These are phyloP conservation scores for Venturia effusa DNA, from an alignment of 2,329 filamentous ascomycete species.

Conservation along the genomic window DNA sequence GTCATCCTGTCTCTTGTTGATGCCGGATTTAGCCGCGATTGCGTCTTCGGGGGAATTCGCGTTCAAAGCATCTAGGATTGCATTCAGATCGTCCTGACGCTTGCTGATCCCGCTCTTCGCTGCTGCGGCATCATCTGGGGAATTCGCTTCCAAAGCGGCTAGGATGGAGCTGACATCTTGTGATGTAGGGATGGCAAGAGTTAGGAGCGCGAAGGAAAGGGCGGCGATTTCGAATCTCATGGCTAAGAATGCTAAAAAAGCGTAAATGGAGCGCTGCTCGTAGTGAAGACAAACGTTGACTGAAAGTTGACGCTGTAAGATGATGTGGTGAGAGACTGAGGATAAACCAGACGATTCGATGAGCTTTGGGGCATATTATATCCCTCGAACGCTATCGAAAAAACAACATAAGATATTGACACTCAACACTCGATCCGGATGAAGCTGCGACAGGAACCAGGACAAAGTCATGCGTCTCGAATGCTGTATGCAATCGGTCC, in stretches of 20 bases:
- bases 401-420: neutral
- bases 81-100: slow-evolving; percentile 4
- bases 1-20: slow-evolving; percentile 5
- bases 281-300: neutral
- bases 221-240: neutral
- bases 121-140: slow-evolving; percentile 2
- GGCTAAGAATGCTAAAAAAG: neutral
- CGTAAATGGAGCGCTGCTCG: neutral
- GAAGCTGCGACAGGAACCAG: neutral
- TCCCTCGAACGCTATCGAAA: no score
- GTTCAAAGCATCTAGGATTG: slow-evolving; percentile 1
- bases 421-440: neutral
- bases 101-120: neutral
- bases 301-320: neutral
- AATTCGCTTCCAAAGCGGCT: slow-evolving; percentile 4
- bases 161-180: slow-evolving; percentile 9
- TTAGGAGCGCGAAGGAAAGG: neutral
- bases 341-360: neutral
- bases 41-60: slow-evolving; percentile 5
- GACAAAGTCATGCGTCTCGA: neutral
- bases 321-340: neutral
- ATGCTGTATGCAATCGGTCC: neutral
- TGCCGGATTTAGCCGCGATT: neutral
- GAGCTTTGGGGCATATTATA: neutral
- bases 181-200: neutral